Percentiles rank a stretch among this genome's conserved stretches.
Evolutionary conservation across 106 monocot species (phyloP).

Genomic region (Dendrobium officinale): DNA sequence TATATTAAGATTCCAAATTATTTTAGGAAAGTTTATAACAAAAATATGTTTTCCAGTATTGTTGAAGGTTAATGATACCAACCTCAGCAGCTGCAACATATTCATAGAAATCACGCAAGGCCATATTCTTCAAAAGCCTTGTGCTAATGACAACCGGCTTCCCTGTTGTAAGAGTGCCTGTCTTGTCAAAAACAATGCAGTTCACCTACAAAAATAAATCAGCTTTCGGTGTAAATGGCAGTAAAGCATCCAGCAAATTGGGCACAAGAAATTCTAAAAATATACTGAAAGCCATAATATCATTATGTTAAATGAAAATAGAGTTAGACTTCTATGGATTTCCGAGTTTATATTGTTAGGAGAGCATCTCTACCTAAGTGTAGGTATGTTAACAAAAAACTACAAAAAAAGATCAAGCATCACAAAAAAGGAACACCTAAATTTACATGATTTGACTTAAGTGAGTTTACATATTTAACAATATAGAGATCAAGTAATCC

Average conservation of each 20-base stretch:
- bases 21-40: too few relatives aligned
- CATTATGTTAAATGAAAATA: neutral
- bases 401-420: too few relatives aligned
- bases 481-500: too few relatives aligned
- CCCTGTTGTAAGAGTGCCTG: slow-evolving; percentile 80
- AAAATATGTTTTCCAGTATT: neutral
- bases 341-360: too few relatives aligned
- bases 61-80: neutral
- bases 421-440: too few relatives aligned
- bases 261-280: too few relatives aligned
- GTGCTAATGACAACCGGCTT: slow-evolving; percentile 74
- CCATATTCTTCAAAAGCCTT: slow-evolving; percentile 68
- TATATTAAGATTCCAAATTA: too few relatives aligned
- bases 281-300: neutral
- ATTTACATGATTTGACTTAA: too few relatives aligned
- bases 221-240: neutral
- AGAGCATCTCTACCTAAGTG: too few relatives aligned
- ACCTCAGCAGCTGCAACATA: slow-evolving; percentile 80
- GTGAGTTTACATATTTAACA: too few relatives aligned
- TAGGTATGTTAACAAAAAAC: too few relatives aligned
- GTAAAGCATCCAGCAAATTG: neutral
- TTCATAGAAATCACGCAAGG: slow-evolving; percentile 58
- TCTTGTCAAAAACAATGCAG: slow-evolving; percentile 90
- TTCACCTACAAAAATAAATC: slow-evolving; percentile 43
- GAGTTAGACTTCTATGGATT: too few relatives aligned